phyloP scores from a whole-genome alignment of 768 basidiomycete genomes.

The Auriscalpium orientale region DNA sequence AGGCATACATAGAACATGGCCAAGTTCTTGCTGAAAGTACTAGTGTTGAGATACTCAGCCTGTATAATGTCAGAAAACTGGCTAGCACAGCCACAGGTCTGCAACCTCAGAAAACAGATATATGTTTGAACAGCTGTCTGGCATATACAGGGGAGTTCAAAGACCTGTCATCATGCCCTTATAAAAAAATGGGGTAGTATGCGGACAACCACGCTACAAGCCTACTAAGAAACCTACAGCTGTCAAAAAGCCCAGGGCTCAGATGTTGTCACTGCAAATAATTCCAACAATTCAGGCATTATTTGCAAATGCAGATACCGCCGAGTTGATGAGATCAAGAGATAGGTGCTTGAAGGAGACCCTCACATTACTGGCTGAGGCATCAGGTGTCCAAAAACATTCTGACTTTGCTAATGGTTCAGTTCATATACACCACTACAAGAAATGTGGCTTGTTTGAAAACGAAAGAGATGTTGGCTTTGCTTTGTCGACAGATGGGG shows the following conservation, averaged over 20 bases:
- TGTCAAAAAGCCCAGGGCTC: background rate
- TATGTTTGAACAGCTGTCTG: background rate
- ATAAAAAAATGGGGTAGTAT: background rate
- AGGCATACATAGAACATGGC: background rate
- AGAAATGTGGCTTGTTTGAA: background rate
- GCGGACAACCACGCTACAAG: background rate
- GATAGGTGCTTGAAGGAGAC: background rate
- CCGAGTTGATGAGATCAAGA: background rate
- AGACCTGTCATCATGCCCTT: background rate
- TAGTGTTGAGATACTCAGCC: background rate
- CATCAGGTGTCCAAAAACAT: background rate
- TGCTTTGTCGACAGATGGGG: conserved; percentile 22
- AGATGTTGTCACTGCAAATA: background rate
- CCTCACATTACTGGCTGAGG: background rate
- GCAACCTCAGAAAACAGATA: background rate
- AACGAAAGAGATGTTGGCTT: conserved; percentile 17
- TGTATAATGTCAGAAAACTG: background rate
- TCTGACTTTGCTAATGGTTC: background rate
- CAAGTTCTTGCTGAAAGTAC: background rate
- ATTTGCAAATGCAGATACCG: background rate
- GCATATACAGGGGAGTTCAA: background rate
- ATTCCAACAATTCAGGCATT: background rate
- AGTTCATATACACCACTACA: background rate
- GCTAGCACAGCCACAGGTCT: background rate
- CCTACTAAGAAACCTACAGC: background rate